Conservation (phyloP, 306 rosid genomes). For the Glycine soja region DNA sequence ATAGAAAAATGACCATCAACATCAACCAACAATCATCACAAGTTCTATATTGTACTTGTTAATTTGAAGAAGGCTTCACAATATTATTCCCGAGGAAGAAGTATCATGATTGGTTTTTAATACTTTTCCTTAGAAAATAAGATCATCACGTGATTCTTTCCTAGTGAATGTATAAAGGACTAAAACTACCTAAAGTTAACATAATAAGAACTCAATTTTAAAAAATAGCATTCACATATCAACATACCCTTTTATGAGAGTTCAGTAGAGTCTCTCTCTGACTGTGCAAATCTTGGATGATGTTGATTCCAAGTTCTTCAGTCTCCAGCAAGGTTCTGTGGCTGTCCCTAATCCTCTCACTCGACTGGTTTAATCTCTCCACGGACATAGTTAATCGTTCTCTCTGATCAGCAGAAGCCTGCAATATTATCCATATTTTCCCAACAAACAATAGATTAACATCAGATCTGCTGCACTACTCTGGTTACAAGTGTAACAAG, state of each 20-base stretch:
- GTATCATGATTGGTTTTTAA: conserved; percentile 12
- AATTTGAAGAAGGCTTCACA: background rate
- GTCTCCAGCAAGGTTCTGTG: conserved; percentile 83
- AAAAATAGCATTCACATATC: conserved; percentile 31
- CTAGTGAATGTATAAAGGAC: conserved; percentile 15
- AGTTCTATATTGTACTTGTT: conserved; percentile 15
- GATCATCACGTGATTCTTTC: conserved; percentile 22
- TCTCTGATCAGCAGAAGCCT: conserved; percentile 83
- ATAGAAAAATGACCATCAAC: conserved; percentile 41
- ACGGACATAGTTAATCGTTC: conserved; percentile 82
- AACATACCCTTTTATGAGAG: conserved; percentile 75
- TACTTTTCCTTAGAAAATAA: background rate
- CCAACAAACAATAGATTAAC: conserved; percentile 29
- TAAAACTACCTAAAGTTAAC: conserved; percentile 17
- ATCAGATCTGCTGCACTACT: conserved; percentile 37
- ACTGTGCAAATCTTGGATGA: conserved; percentile 87
- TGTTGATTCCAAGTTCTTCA: conserved; percentile 82
- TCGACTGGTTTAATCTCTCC: conserved; percentile 75
- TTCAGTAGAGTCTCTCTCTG: conserved; percentile 87
- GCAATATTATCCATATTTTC: conserved; percentile 43
- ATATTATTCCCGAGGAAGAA: conserved; percentile 26
- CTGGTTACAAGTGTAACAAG: conserved; percentile 14
- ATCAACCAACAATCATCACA: conserved; percentile 41
- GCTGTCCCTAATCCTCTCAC: conserved; percentile 76
- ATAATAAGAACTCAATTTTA: background rate